phyloP scores from a whole-genome alignment of 441 rosid genomes.

The Pelargonium australe region DNA sequence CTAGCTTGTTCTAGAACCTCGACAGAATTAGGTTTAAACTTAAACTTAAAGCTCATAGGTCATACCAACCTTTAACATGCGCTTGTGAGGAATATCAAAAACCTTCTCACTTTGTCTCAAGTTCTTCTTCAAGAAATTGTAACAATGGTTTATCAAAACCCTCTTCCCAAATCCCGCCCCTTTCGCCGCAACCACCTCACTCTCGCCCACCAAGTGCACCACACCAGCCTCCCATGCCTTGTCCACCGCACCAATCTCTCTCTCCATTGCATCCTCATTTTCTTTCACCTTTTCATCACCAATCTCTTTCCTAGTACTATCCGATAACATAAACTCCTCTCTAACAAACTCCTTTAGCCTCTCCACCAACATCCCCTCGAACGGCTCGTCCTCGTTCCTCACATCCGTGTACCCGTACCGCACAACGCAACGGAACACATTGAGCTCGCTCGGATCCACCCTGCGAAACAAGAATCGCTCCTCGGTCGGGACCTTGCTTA shows the following conservation, averaged over 20 bases:
- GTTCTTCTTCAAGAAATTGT: slow-evolving; percentile 40
- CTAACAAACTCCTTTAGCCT: slow-evolving; percentile 35
- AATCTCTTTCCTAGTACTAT: neutral
- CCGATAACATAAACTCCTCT: slow-evolving; percentile 17
- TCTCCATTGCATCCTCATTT: slow-evolving; percentile 17
- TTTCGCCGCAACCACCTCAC: slow-evolving; percentile 39
- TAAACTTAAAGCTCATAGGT: slow-evolving; percentile 32
- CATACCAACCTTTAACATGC: slow-evolving; percentile 56
- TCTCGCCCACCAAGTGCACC: slow-evolving; percentile 53
- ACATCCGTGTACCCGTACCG: slow-evolving; percentile 49
- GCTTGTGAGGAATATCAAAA: slow-evolving; percentile 42
- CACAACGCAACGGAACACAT: slow-evolving; percentile 41
- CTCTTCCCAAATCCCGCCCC: slow-evolving; percentile 37
- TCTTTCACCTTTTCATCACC: neutral
- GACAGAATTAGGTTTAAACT: no score
- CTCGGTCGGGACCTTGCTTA: slow-evolving; percentile 32
- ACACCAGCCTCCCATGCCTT: slow-evolving; percentile 33
- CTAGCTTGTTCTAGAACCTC: no score
- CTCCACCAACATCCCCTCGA: slow-evolving; percentile 35
- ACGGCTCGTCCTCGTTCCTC: slow-evolving; percentile 32
- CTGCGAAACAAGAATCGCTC: slow-evolving; percentile 40
- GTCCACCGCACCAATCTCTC: slow-evolving; percentile 29
- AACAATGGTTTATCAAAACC: slow-evolving; percentile 42
- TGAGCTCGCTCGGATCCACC: slow-evolving; percentile 34
- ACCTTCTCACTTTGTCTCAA: slow-evolving; percentile 38